Evolutionary conservation across 139 green algal genomes (phyloP).

Genomic region (Micractinium sp.): DNA sequence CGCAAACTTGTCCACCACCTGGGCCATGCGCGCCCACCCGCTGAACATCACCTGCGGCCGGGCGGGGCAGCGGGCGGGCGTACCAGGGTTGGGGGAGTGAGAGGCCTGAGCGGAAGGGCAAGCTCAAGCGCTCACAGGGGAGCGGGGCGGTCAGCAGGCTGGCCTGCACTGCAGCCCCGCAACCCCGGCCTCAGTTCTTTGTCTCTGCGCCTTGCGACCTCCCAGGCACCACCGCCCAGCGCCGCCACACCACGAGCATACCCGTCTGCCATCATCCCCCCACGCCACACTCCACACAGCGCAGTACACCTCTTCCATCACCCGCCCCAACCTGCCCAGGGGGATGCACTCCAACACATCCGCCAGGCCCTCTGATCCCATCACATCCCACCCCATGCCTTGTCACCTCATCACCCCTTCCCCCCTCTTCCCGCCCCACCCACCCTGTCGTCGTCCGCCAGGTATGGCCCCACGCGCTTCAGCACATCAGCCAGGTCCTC

Average conservation of each 20-base stretch:
- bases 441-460: slow-evolving; percentile 56
- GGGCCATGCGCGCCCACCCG: slow-evolving; percentile 96
- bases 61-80: background rate
- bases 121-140: background rate
- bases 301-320: too few species aligned
- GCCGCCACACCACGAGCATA: too few species aligned
- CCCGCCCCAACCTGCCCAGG: too few species aligned
- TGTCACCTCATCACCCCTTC: too few species aligned
- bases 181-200: background rate
- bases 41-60: slow-evolving; percentile 55
- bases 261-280: too few species aligned
- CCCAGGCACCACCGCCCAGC: background rate
- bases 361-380: too few species aligned
- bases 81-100: too few species aligned
- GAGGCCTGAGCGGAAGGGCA: background rate
- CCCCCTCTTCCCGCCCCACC: background rate
- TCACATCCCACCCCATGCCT: too few species aligned
- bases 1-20: slow-evolving; percentile 71
- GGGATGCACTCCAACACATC: too few species aligned
- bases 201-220: too few species aligned
- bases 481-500: slow-evolving; percentile 93
- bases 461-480: slow-evolving; percentile 67
- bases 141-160: background rate
- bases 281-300: too few species aligned
- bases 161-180: background rate